phyloP scores from a whole-genome alignment of 805 yeast species.

The Candida odintsovae region DNA sequence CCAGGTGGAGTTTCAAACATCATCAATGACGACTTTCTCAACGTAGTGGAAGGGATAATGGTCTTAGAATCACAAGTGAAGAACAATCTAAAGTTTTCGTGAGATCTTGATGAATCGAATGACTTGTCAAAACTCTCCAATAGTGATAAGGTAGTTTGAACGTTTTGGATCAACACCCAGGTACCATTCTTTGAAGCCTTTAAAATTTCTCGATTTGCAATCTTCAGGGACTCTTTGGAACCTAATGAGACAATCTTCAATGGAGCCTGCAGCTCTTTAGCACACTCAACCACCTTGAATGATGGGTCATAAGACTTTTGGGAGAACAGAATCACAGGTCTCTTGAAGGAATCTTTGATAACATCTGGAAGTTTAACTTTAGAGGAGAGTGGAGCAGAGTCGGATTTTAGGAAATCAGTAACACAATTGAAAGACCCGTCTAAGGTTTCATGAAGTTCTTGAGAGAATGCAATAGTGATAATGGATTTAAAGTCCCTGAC shows the following conservation, averaged over 20 bases:
- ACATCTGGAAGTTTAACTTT: conserved; percentile 28
- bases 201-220: conserved; percentile 50
- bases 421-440: conserved; percentile 3
- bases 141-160: conserved; percentile 70
- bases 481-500: neutral
- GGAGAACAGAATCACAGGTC: conserved; percentile 49
- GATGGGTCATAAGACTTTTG: conserved; percentile 66
- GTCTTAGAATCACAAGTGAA: conserved; percentile 54
- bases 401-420: conserved; percentile 22
- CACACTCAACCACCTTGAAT: conserved; percentile 40
- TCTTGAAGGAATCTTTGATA: conserved; percentile 13
- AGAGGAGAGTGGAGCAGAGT: conserved; percentile 28
- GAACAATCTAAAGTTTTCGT: conserved; percentile 46
- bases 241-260: conserved; percentile 63
- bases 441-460: neutral
- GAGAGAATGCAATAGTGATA: neutral
- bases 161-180: conserved; percentile 79
- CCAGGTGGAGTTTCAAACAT: conserved; percentile 62
- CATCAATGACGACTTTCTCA: conserved; percentile 49
- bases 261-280: conserved; percentile 24
- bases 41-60: conserved; percentile 47
- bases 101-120: conserved; percentile 28
- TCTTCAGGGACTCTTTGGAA: conserved; percentile 53
- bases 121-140: conserved; percentile 45
- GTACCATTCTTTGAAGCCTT: conserved; percentile 41